phyloP scores from a whole-genome alignment of 441 rosid species.

The Populus hybrid region DNA sequence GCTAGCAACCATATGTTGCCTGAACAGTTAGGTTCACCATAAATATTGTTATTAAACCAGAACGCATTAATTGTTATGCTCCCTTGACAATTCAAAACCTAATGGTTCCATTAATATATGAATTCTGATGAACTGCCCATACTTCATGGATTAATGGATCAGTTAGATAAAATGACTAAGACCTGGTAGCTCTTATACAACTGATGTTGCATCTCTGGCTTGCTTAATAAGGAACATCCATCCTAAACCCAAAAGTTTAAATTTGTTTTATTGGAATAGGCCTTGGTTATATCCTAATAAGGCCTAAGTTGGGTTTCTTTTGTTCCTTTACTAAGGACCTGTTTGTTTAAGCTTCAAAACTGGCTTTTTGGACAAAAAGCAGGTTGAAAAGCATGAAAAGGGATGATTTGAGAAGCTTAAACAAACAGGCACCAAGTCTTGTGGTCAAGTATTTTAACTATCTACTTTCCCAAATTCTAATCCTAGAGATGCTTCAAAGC shows the following conservation, averaged over 20 bases:
- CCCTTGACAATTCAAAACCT: slow-evolving; percentile 4
- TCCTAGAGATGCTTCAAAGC: neutral
- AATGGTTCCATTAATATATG: neutral
- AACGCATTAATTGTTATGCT: neutral
- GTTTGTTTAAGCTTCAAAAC: too few relatives aligned
- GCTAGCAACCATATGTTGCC: neutral
- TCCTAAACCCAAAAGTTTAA: neutral
- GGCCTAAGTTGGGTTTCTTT: neutral
- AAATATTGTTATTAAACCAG: neutral
- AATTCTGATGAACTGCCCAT: neutral
- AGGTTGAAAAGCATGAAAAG: too few relatives aligned
- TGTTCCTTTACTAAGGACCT: neutral
- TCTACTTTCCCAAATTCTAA: neutral
- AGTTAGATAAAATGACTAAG: neutral
- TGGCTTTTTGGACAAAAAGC: too few relatives aligned
- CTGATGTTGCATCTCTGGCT: neutral
- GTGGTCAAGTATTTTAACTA: neutral
- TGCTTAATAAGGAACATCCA: neutral
- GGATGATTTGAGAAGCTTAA: too few relatives aligned
- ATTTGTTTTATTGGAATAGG: neutral
- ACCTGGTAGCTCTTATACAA: neutral
- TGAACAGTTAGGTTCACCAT: neutral
- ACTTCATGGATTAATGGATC: neutral
- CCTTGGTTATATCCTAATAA: neutral
- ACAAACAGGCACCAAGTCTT: neutral